Evolutionary conservation across 2,329 filamentous ascomycete species (phyloP), one percentile per base, ranked within the genome.

Genomic region (Pseudocercospora eumusae): DNA sequence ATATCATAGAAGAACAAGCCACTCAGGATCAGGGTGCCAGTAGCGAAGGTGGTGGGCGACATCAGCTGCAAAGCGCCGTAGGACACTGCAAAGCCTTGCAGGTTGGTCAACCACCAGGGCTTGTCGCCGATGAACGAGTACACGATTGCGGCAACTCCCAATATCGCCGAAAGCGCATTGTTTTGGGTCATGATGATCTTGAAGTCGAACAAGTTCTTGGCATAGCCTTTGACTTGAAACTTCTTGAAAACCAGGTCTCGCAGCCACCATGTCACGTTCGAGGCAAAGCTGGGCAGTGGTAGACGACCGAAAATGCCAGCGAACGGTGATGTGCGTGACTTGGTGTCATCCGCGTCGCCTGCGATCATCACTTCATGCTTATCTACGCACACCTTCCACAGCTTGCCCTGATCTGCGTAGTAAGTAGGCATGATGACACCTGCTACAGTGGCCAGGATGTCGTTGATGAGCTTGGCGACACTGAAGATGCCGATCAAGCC

Each of bases 1-100:
- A 99, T 93, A 74, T 99, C 93, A 73, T 99, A 99, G 72, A 96
- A 86, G 79, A 98, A 98, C 0, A 98, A 81, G 0, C 89, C 91
- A 9, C 82, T 79, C 1, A 98, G 81, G 9, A 98, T 87, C 47
- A 93, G 76, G 6, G 88, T 89, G 0, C 92, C 92, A 0, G 91
- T 96, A 59, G 84, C 79, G 73, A 97, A 96, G 0, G 91, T 93
- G 0, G 92, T 96, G 0, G 93, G 92, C 0, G 92, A 96, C 80
- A 98, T 86, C 57, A 96, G 79, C 69, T 93, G 86, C 59, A 97
- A 83, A 3, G 90, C 87, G 7, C 86, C 64, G 71, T 98, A 97
- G 67, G 89, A 93, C 78, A 96, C 92, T 5, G 89, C 90, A 68
- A 93, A 91, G 0, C 91, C 93, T 70, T 97, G 84, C 36, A 96